These are phyloP conservation scores for Gillenia trifoliata DNA, from an alignment of 306 rosid genomes.

Conservation along the genomic window DNA sequence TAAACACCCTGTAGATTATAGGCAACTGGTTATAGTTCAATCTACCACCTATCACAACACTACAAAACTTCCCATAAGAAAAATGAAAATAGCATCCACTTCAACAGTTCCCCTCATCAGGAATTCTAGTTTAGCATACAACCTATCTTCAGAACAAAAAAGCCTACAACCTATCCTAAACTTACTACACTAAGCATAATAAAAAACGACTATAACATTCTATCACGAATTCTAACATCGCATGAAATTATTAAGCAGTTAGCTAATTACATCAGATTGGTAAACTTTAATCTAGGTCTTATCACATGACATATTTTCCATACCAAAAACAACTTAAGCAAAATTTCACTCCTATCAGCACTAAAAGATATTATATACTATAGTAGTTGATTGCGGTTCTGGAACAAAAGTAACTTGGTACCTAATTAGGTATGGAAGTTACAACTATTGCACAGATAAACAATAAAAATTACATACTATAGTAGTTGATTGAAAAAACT, in stretches of 20 bases:
- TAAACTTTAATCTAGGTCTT: background rate
- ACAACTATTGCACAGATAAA: background rate
- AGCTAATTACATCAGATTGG: background rate
- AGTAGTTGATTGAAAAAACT: background rate
- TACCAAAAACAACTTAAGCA: background rate
- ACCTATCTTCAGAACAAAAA: background rate
- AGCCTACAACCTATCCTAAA: background rate
- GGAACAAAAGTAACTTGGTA: background rate
- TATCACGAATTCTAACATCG: background rate
- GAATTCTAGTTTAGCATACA: background rate
- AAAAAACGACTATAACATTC: background rate
- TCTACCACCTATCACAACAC: background rate
- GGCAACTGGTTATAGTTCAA: background rate
- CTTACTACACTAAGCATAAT: background rate
- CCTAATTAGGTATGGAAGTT: background rate
- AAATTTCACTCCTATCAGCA: background rate
- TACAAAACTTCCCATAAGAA: background rate
- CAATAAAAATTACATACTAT: background rate
- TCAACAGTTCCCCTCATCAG: background rate
- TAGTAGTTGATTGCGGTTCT: too few species aligned
- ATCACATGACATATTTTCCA: background rate
- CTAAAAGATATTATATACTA: too few species aligned
- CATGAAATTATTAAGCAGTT: background rate
- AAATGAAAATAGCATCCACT: background rate
- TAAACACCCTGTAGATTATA: background rate